Evolutionary conservation across 805 yeast species (phyloP), one percentile per base, ranked within the genome.

Genomic region (Debaryomyces castellii): DNA sequence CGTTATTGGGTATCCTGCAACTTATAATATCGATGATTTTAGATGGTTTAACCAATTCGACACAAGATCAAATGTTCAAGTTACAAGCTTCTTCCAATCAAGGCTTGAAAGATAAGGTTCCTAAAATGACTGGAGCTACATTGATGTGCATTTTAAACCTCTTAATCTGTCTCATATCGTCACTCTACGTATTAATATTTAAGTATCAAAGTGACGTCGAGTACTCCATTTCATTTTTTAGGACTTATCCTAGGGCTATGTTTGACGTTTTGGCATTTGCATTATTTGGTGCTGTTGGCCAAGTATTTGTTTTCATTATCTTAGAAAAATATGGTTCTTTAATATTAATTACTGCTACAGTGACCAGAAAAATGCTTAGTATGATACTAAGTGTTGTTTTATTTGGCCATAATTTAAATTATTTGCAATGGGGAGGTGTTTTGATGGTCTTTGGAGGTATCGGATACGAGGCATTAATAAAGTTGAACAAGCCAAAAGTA

Each of bases 301-400:
- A 94, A 65, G 80, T 91, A n/a, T 94, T 95, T 67, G 89, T 94
- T 36, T 94, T 91, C 60, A 66, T 82, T 43, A 89, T 96, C 1
- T 69, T 94, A 39, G 94, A 89, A 54, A 76, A 80, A 47, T 94
- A 88, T 60, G 96, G 92, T 40, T 89, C 97, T 1, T 70, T 94
- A 48, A 79, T 87, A 0, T 72, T 94, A 44, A 90, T 92, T 23
- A 92, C 96, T 34, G 92, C 95, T 14, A 94, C 98, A 0, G 97
- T 94, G 8, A 92, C 99, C 1, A 78, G 99, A 55, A 94, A 94
- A 60, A 92, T 94, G 97, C 72, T 90, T 40, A 89, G 97, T 33
- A 92, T 94, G 98, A 76, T 90, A 27, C 66, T 92, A 43, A 87
- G 96, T 57, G 97, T 94, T 41, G 63, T 89, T 3, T 69, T 92